Evolutionary conservation across 805 yeast genomes (phyloP).

Genomic region (Pichia heedii): DNA sequence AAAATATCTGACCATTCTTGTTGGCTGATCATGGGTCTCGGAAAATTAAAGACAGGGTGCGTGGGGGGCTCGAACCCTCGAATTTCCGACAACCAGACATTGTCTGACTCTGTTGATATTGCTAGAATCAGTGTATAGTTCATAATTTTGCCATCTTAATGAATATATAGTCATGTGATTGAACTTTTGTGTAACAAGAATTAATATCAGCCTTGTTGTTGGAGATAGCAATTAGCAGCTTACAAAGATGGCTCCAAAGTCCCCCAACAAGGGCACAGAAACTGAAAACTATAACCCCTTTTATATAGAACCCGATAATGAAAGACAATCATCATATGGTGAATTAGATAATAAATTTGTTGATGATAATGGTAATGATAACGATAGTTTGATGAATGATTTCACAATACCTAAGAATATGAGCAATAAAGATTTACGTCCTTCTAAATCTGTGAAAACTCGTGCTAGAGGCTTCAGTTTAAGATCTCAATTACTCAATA

Average conservation of each 20-base stretch:
- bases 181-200: no score
- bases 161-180: no score
- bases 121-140: no score
- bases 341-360: background rate
- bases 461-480: constrained; percentile 59
- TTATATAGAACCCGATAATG: constrained; percentile 1
- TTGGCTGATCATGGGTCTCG: background rate
- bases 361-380: background rate
- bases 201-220: no score
- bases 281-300: constrained; percentile 3
- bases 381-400: background rate
- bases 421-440: constrained; percentile 1
- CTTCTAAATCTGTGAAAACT: constrained; percentile 22
- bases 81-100: no score
- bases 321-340: background rate
- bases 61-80: no score
- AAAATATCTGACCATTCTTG: background rate
- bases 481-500: constrained; percentile 56
- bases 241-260: background rate
- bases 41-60: no score
- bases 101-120: no score
- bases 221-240: background rate
- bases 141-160: no score
- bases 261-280: background rate
- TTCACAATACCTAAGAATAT: background rate